Base-by-base conservation (phyloP, 495 filamentous ascomycete genomes). In the Tuber melanosporum region DNA sequence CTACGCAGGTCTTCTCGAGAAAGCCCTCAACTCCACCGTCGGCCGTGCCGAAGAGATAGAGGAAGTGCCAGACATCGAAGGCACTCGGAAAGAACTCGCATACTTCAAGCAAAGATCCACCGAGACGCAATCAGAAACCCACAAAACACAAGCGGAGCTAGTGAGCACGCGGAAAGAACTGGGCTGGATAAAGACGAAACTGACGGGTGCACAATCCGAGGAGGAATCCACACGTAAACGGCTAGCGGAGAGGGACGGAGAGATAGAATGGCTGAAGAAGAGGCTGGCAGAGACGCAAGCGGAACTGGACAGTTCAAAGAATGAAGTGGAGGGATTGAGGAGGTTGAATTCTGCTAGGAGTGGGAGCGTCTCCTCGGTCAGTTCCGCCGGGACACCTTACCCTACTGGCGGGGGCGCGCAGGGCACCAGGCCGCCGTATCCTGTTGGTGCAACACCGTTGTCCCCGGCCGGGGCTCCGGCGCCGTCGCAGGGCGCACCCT, bases 31-130 rank as follows among this genome's bases (percentile, higher is more conserved):
- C 10, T 66, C 71, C 42, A 70, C 66, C 2, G 76, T 19, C 26
- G 71, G 36, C 0, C 32, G n/a, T 0, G 36, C 26, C 7, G 12
- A 69, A 49, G 74, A 78, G 26, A 66, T 66, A 15, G 71, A 71
- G 32, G 77, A 78, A 39, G 6, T 74, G 0, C 57, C 77, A 6
- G 70, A 72, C 22, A 78, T 79, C 9, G 73, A 75, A 43, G 77
- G 62, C 12, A 36, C 69, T 36, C 52, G n/a, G 42, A n/a, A 20
- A 0, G 77, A 80, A 69, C 47, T 80, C 22, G 73, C 75, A 3
- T 46, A 9, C 10, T 57, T 79, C 42, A 79, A 70, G 71, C 73
- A 73, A 19, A 39, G 41, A 39, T 4, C 79, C 10, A 73, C 49
- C 44, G 78, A 77, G 36, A 46, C 20, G 12, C 57, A 71, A 46